Base-by-base conservation (phyloP, 2,329 filamentous ascomycete genomes). In the Biscogniauxia sp. region DNA sequence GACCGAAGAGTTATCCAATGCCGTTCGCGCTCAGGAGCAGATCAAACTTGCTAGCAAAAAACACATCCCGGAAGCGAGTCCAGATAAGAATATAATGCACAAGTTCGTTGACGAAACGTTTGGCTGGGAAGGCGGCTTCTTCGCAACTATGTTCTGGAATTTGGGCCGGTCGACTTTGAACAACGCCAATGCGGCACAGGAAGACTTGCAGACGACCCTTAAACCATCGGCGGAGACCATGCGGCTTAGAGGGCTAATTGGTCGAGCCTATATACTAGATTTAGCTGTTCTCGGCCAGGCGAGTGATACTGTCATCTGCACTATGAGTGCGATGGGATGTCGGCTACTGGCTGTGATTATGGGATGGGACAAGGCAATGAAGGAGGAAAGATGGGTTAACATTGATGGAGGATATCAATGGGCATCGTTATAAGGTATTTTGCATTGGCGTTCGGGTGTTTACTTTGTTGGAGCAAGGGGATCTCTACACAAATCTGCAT, bases 41-140 rank as follows among this genome's bases (percentile, higher is more conserved):
- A 94, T 96, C 72, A 85, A 87, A 20, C 83, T 96, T 6, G 90
- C 91, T 8, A 87, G 85, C 55, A 91, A 90, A 71, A 73, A 78
- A 26, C 75, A 77, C 20, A 73, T 78, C 41, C 69, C 79, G 68
- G 74, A 74, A 65, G 76, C 71, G 60, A 75, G 73, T 51, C 72
- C 75, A 2, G 76, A 85, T 62, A 76, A 76, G 23, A 76, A 77
- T 11, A 78, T 82, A 6, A 85, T 89, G 71, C 82, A 83, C 65
- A 85, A 84, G 67, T 91, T 90, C 72, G 82, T 90, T 41, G 90
- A 93, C 61, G 88, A 93, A 71, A 84, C 88, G 1, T 87, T 91
- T 50, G 92, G 92, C 28, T 96, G 92, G 92, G 92, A 96, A 73
- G 92, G 92, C 19, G 92, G 92, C 1, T 96, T 96, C 79, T 96